Evolutionary conservation across 352 stramenopile genomes (phyloP), one percentile per base, ranked within the genome.

Genomic region (Phytophthora pini): DNA sequence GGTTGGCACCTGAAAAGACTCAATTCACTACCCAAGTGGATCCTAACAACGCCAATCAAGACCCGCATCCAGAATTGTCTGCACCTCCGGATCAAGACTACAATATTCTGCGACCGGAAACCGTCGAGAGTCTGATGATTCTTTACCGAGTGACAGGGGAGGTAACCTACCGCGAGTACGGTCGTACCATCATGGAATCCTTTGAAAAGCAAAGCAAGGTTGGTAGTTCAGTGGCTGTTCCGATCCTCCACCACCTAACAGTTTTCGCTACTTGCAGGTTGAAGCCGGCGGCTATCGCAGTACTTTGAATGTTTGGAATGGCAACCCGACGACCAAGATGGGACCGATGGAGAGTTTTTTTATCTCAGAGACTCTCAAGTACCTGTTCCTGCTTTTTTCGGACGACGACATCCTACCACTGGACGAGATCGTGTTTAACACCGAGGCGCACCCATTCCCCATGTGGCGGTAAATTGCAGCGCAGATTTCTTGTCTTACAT

Each of bases 281-380:
- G 39, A 55, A 26, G 46, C 27, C 0, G 84, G 81, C 5, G 92
- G 92, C 13, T 97, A 96, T 63, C 75, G 80, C 47, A 81, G 71
- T 9, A 80, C 92, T 11, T 46, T 61, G 12, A 64, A 89, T 65
- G 88, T 97, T 9, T 80, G 74, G 56, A 34, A 64, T 7, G 68
- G 68, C 11, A 44, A 57, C 5, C 52, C 59, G n/a, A 49, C 54
- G 22, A 74, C 67, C 10, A 72, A 77, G n/a, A 54, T 65, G 1
- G 54, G 46, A 5, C 68, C 74, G 0, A 97, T 97, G 87, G 85
- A 95, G 40, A 97, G 84, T 26, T 98, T 93, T 50, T 97, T 98
- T 68, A 46, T 97, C 41, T 88, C 83, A n/a, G 90, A 98, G 77
- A 98, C 93, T 38, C 76, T 98, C 65, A 98, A 98, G 72, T 98